Evolutionary conservation across 352 stramenopile genomes (phyloP).

Genomic region (Globisporangium acanthophoron): DNA sequence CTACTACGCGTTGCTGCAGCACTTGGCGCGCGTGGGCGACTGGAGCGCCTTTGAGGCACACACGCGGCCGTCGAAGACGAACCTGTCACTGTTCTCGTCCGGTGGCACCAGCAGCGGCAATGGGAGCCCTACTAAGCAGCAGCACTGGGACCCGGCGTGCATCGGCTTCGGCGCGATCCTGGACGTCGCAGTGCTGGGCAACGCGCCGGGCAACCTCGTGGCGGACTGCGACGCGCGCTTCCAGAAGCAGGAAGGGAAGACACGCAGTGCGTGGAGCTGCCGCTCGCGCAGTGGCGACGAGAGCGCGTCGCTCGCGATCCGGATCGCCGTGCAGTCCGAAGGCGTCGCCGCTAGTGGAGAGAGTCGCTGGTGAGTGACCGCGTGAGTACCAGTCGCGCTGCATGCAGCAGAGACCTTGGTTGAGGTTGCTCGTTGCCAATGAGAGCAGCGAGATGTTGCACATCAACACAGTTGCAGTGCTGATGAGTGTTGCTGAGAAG

Average conservation of each 20-base stretch:
- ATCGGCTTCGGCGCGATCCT: conserved; percentile 73
- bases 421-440: too few relatives aligned
- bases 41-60: conserved; percentile 53
- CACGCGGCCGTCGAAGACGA: conserved; percentile 31
- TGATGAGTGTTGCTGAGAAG: too few relatives aligned
- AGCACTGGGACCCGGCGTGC: conserved; percentile 19
- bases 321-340: conserved; percentile 12
- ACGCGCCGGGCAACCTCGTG: conserved; percentile 41
- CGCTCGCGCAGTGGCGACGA: conserved; percentile 18
- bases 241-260: conserved; percentile 48
- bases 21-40: conserved; percentile 34
- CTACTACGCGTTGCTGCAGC: conserved; percentile 45
- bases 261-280: conserved; percentile 36
- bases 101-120: conserved; percentile 6
- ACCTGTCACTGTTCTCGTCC: conserved; percentile 27
- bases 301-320: conserved; percentile 42
- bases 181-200: conserved; percentile 42
- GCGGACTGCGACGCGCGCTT: conserved; percentile 38
- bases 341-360: too few relatives aligned
- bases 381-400: too few relatives aligned
- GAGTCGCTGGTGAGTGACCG: too few relatives aligned
- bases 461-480: too few relatives aligned
- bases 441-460: too few relatives aligned
- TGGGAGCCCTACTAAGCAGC: neutral
- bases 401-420: too few relatives aligned